These are phyloP conservation scores for Boletales sp. DNA, from an alignment of 768 basidiomycete genomes.

Conservation along the genomic window DNA sequence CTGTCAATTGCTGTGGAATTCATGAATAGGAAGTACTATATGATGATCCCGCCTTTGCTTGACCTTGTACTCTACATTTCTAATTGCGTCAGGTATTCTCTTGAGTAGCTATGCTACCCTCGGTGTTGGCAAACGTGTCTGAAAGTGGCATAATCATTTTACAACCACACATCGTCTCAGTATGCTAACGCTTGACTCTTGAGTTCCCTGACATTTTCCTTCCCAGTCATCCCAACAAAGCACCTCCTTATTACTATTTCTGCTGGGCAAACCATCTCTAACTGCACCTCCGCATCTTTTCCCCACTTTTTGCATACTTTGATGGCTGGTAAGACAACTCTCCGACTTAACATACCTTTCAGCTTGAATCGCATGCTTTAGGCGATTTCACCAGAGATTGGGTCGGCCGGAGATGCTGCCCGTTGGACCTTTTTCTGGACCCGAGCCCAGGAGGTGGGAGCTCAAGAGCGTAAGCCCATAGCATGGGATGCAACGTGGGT, in stretches of 20 bases:
- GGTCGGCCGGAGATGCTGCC: constrained; percentile 37
- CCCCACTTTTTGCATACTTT: constrained; percentile 28
- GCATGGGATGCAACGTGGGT: constrained; percentile 43
- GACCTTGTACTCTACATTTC: no score
- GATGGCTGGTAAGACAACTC: constrained; percentile 28
- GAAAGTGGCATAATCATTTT: no score
- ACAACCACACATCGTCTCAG: no score
- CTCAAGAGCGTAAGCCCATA: constrained; percentile 32
- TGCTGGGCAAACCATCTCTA: constrained; percentile 20
- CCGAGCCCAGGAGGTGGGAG: constrained; percentile 32
- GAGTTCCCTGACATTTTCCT: constrained; percentile 27
- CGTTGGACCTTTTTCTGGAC: constrained; percentile 49
- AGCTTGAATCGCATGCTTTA: constrained; percentile 43
- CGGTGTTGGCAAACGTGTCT: no score
- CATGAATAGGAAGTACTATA: no score
- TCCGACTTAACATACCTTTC: constrained; percentile 42
- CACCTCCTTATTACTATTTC: constrained; percentile 32
- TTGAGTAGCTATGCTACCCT: no score
- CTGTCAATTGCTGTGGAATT: no score
- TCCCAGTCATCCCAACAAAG: constrained; percentile 45
- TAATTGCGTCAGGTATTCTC: no score
- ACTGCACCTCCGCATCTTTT: constrained; percentile 19
- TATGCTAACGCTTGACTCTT: no score
- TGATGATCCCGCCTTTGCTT: no score
- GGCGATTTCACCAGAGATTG: constrained; percentile 36